Evolutionary conservation across 768 basidiomycete species (phyloP).

Genomic region (Exsudoporus frostii): DNA sequence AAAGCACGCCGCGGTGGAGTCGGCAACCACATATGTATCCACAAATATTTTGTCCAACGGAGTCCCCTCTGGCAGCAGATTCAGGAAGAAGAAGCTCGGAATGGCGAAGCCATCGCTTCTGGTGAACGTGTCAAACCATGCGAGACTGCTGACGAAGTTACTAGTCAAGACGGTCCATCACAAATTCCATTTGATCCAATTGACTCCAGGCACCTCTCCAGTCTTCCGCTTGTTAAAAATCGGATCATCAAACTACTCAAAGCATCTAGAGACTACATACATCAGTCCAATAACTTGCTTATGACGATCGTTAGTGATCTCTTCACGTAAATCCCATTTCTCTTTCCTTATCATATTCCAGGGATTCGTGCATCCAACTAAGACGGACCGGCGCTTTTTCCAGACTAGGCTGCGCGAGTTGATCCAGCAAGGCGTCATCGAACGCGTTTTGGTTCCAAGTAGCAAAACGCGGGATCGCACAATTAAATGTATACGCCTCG

Average conservation of each 20-base stretch:
- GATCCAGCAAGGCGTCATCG: slow-evolving; percentile 68
- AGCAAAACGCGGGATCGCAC: slow-evolving; percentile 43
- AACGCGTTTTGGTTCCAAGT: slow-evolving; percentile 69
- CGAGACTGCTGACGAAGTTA: slow-evolving; percentile 22
- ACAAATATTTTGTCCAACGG: slow-evolving; percentile 79
- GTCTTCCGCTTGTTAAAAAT: slow-evolving; percentile 64
- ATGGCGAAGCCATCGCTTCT: slow-evolving; percentile 21
- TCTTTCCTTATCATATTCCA: slow-evolving; percentile 28
- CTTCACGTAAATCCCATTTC: neutral
- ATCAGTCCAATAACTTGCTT: slow-evolving; percentile 74
- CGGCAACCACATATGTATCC: slow-evolving; percentile 75
- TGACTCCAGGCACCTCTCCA: slow-evolving; percentile 74
- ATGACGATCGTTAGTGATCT: slow-evolving; percentile 59
- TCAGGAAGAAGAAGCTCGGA: slow-evolving; percentile 59
- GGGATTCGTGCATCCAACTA: slow-evolving; percentile 75
- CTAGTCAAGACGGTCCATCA: slow-evolving; percentile 15
- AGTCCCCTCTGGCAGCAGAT: slow-evolving; percentile 76
- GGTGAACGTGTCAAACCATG: slow-evolving; percentile 10
- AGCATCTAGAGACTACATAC: slow-evolving; percentile 64
- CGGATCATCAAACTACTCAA: slow-evolving; percentile 72
- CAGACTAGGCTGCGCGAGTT: slow-evolving; percentile 70
- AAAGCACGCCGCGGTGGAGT: slow-evolving; percentile 78
- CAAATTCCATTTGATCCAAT: slow-evolving; percentile 65
- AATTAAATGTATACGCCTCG: slow-evolving; percentile 67
- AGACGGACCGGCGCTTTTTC: slow-evolving; percentile 81